A percentile compares a stretch with the other conserved stretches of the same genome.
Evolutionary conservation across 2,329 filamentous ascomycete species (phyloP).

Genomic region (Aspergillus nomiae): DNA sequence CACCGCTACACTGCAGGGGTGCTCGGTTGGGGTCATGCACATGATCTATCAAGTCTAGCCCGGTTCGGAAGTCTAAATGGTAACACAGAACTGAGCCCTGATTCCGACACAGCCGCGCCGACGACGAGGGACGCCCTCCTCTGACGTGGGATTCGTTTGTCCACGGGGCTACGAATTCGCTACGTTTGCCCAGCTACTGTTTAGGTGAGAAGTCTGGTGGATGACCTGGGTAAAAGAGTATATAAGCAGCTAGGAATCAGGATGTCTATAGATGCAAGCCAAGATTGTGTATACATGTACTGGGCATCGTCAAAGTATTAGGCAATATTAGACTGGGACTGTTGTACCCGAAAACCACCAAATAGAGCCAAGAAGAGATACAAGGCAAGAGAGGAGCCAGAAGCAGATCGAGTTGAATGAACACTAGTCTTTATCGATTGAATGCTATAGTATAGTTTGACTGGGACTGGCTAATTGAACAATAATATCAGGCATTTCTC

Average conservation of each 20-base stretch:
- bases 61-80: background rate
- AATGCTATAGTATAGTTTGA: constrained; percentile 36
- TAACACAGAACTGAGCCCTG: background rate
- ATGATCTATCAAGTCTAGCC: constrained; percentile 1
- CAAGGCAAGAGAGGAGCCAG: background rate
- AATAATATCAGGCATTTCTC: constrained; percentile 40
- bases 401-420: constrained; percentile 6
- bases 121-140: background rate
- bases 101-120: background rate
- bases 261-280: background rate
- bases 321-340: background rate
- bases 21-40: background rate
- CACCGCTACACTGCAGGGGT: constrained; percentile 6
- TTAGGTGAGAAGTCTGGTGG: background rate
- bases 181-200: background rate
- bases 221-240: background rate
- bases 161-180: background rate
- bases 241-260: background rate
- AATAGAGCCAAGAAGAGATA: background rate
- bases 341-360: background rate
- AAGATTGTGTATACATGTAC: background rate
- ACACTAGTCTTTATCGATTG: constrained; percentile 30
- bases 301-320: background rate
- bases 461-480: constrained; percentile 36
- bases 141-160: background rate